These are phyloP conservation scores for Kuraishia capsulata DNA, from an alignment of 805 yeast genomes.

Conservation along the genomic window DNA sequence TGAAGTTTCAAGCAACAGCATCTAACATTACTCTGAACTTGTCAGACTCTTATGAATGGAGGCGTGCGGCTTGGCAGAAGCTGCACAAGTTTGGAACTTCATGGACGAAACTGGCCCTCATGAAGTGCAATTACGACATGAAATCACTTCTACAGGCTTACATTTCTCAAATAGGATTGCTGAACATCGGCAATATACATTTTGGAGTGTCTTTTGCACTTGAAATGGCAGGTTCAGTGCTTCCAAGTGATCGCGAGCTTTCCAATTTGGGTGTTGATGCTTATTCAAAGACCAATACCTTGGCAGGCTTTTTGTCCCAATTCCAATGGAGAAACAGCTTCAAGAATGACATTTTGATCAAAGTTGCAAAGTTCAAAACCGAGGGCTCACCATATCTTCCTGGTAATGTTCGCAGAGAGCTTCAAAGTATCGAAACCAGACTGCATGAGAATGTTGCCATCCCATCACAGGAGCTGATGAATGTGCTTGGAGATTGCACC, in stretches of 20 bases:
- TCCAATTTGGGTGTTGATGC: conserved; percentile 28
- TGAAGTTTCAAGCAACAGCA: conserved; percentile 38
- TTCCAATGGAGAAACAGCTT: conserved; percentile 58
- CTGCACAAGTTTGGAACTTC: conserved; percentile 48
- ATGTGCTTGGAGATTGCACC: conserved; percentile 31
- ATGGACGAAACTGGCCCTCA: conserved; percentile 59
- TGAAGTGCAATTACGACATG: conserved; percentile 59
- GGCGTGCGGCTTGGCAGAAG: conserved; percentile 54
- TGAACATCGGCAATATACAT: conserved; percentile 30
- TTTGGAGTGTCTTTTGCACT: conserved; percentile 87
- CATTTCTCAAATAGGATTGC: conserved; percentile 32
- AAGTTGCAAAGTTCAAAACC: conserved; percentile 15
- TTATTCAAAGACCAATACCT: conserved; percentile 36
- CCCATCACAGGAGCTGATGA: conserved; percentile 23
- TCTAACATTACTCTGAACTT: conserved; percentile 45
- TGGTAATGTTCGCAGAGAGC: conserved; percentile 4
- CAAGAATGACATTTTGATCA: conserved; percentile 22
- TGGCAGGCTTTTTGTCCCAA: conserved; percentile 69
- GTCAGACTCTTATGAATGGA: conserved; percentile 71
- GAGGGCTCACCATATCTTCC: conserved; percentile 14
- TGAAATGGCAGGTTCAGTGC: conserved; percentile 71
- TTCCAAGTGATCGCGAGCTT: conserved; percentile 60
- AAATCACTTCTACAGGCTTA: conserved; percentile 75
- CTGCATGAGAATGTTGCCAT: conserved; percentile 9
- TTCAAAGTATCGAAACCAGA: conserved; percentile 4